Conservation (phyloP, 805 yeast species). For the Yarrowia bubula region DNA sequence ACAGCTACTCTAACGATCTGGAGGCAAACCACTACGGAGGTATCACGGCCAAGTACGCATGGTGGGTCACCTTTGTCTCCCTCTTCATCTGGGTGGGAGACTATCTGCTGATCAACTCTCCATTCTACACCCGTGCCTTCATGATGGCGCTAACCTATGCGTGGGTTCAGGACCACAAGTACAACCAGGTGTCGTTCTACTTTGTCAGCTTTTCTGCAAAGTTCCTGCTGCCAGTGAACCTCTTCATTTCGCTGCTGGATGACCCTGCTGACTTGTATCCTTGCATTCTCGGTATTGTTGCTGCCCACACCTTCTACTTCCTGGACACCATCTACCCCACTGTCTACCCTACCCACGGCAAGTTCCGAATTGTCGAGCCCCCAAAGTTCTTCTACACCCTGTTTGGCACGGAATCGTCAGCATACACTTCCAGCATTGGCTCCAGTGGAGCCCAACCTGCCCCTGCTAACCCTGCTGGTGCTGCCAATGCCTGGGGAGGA, state of each 20-base stretch:
- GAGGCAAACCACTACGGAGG: slow-evolving; percentile 2
- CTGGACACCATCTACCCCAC: slow-evolving; percentile 28
- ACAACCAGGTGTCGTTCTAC: slow-evolving; percentile 35
- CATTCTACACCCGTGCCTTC: slow-evolving; percentile 30
- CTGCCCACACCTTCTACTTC: slow-evolving; percentile 33
- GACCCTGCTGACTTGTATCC: slow-evolving; percentile 37
- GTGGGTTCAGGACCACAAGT: slow-evolving; percentile 41
- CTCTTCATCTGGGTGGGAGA: slow-evolving; percentile 21
- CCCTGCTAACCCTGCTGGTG: not conserved
- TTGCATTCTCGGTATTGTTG: slow-evolving; percentile 39
- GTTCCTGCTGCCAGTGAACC: slow-evolving; percentile 37
- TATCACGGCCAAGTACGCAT: slow-evolving; percentile 10
- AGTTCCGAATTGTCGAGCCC: slow-evolving; percentile 26
- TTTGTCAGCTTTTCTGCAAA: slow-evolving; percentile 38
- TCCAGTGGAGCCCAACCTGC: not conserved
- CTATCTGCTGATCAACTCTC: slow-evolving; percentile 2
- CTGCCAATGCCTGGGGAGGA: not conserved
- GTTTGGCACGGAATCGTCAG: slow-evolving; percentile 5
- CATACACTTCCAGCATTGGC: slow-evolving; percentile 19
- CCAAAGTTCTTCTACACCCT: not conserved
- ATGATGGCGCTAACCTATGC: slow-evolving; percentile 41
- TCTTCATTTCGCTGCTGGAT: slow-evolving; percentile 36
- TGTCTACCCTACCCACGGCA: slow-evolving; percentile 9
- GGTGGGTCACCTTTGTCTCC: slow-evolving; percentile 12
- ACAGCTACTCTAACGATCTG: slow-evolving; percentile 13